Conservation (phyloP, 2,329 filamentous ascomycete genomes). For the Corynespora cassiicola region DNA sequence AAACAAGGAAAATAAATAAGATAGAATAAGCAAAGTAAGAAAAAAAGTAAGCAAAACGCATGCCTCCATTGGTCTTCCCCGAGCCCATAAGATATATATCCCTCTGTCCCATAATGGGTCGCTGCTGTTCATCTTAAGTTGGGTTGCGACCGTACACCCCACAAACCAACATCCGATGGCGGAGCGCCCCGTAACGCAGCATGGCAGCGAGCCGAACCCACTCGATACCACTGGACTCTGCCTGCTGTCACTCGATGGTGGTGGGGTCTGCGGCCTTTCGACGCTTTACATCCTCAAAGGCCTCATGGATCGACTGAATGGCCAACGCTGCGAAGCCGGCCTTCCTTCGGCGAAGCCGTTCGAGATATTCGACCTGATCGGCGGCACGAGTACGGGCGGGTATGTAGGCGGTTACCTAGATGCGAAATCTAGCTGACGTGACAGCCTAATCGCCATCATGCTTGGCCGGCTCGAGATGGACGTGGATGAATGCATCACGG, state of each 20-base stretch:
- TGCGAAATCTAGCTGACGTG: not conserved
- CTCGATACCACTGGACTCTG: constrained; percentile 14
- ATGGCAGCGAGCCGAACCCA: constrained; percentile 12
- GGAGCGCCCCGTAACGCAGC: too few species aligned
- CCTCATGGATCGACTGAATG: constrained; percentile 22
- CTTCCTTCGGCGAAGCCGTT: constrained; percentile 16
- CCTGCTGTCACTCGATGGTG: constrained; percentile 27
- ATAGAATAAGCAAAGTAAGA: too few species aligned
- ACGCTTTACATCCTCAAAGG: constrained; percentile 24
- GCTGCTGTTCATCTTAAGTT: too few species aligned
- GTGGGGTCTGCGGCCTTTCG: constrained; percentile 33
- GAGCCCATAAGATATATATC: too few species aligned
- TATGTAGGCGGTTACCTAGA: constrained; percentile 1
- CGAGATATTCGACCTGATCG: constrained; percentile 26
- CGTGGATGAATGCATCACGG: constrained; percentile 18
- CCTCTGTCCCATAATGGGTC: too few species aligned
- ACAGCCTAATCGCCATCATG: constrained; percentile 25
- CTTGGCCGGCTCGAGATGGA: constrained; percentile 23
- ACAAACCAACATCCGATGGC: too few species aligned
- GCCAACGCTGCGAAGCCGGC: not conserved
- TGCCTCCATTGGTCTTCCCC: too few species aligned
- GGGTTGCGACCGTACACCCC: too few species aligned
- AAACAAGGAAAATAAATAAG: too few species aligned
- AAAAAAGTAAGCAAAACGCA: too few species aligned
- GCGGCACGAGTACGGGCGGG: constrained; percentile 29